Percentiles rank a stretch among this genome's conserved stretches.
Evolutionary conservation across 768 basidiomycete genomes (phyloP).

Genomic region (Leccinum ochraceum): DNA sequence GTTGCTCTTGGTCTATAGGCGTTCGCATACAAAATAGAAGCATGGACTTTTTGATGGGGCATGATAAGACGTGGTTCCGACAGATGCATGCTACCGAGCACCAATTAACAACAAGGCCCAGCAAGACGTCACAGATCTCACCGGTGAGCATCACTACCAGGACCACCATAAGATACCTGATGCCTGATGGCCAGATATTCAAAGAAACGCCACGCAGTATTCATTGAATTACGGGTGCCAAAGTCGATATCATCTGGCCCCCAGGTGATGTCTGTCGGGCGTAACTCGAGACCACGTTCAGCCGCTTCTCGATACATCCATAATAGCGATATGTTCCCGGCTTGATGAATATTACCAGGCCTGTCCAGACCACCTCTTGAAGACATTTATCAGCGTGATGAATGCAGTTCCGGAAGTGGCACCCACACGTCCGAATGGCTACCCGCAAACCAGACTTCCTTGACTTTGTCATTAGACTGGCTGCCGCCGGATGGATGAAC

Average conservation of each 20-base stretch:
- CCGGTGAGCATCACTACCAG: not conserved
- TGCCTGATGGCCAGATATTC: not conserved
- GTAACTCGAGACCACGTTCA: not conserved
- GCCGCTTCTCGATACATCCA: not conserved
- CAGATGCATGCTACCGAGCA: not conserved
- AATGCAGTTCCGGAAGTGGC: not conserved
- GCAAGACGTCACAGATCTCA: not conserved
- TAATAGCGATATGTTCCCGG: not conserved
- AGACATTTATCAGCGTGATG: not conserved
- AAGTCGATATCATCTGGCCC: not conserved
- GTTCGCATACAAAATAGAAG: not conserved
- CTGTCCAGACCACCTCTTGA: not conserved
- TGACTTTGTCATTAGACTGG: too few relatives aligned
- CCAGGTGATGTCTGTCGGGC: not conserved
- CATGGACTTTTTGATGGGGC: not conserved
- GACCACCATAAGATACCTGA: not conserved
- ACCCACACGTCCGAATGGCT: not conserved
- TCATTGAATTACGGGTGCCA: not conserved
- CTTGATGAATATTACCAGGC: not conserved
- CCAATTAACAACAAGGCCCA: not conserved
- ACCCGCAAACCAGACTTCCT: too few relatives aligned
- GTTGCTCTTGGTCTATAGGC: not conserved
- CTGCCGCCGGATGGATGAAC: too few relatives aligned
- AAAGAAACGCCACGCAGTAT: not conserved
- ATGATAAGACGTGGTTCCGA: not conserved